Percentiles rank a stretch among this genome's conserved stretches.
phyloP scores from a whole-genome alignment of 805 yeast species.

The Kazachstania bromeliacearum region DNA sequence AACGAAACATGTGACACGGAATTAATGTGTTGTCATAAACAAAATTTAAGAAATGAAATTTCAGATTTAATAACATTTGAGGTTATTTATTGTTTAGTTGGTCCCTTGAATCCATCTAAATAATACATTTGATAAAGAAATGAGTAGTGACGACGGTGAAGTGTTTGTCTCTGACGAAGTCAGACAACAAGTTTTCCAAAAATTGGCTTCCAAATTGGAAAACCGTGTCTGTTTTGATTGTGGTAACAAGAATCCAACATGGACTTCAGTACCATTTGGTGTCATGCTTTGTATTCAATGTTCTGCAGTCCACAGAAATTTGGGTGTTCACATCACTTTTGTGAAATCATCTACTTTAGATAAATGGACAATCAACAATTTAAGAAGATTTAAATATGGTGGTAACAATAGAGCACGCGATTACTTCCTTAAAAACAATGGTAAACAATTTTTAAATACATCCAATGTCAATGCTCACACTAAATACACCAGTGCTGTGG shows the following conservation, averaged over 20 bases:
- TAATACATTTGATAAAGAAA: too few species aligned
- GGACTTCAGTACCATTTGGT: slow-evolving; percentile 98
- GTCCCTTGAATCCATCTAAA: too few species aligned
- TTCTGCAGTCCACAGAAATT: slow-evolving; percentile 87
- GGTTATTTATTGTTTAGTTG: too few species aligned
- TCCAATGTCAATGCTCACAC: slow-evolving; percentile 52
- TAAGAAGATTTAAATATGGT: slow-evolving; percentile 87
- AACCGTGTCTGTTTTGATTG: slow-evolving; percentile 92
- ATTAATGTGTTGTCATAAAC: too few species aligned
- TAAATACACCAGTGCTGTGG: slow-evolving; percentile 74
- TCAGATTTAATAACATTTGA: too few species aligned
- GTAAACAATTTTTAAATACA: slow-evolving; percentile 50
- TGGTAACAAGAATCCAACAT: slow-evolving; percentile 86
- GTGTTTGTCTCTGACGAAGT: slow-evolving; percentile 55
- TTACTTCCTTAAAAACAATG: slow-evolving; percentile 77
- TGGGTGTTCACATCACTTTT: slow-evolving; percentile 94
- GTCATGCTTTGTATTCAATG: slow-evolving; percentile 88
- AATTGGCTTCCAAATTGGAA: slow-evolving; percentile 53
- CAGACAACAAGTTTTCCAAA: slow-evolving; percentile 52
- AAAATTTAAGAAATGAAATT: too few species aligned
- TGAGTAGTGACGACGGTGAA: slow-evolving; percentile 28
- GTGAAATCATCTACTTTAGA: slow-evolving; percentile 88
- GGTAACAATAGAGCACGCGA: slow-evolving; percentile 85
- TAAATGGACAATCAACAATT: slow-evolving; percentile 85
- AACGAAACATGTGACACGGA: too few species aligned